Conservation (phyloP, 805 yeast genomes). For the Pichia ethanolica region DNA sequence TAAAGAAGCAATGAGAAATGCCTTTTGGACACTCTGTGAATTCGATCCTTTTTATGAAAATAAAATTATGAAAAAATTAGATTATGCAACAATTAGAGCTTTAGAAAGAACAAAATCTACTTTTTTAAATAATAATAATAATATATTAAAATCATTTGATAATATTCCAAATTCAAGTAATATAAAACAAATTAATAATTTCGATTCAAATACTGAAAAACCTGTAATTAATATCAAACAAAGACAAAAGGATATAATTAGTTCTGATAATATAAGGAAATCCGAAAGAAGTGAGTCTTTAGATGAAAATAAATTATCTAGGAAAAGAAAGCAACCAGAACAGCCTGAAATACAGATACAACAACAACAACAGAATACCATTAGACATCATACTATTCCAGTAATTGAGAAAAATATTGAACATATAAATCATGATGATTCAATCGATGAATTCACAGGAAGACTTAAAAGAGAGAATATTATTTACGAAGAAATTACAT, state of each 20-base stretch:
- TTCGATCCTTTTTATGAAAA: slow-evolving; percentile 49
- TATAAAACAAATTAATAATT: too few species aligned
- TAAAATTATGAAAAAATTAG: slow-evolving; percentile 30
- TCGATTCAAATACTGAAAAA: too few species aligned
- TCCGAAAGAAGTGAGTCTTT: not conserved
- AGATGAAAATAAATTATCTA: slow-evolving; percentile 8
- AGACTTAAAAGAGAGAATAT: slow-evolving; percentile 15
- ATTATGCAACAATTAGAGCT: slow-evolving; percentile 44
- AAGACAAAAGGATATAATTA: slow-evolving; percentile 7
- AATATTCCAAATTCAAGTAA: too few species aligned
- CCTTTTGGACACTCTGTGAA: slow-evolving; percentile 63
- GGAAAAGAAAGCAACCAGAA: slow-evolving; percentile 8
- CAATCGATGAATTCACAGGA: slow-evolving; percentile 16
- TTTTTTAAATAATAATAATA: slow-evolving; percentile 13
- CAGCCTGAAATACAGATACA: not conserved
- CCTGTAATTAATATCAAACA: too few species aligned
- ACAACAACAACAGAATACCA: slow-evolving; percentile 7
- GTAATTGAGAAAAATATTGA: not conserved
- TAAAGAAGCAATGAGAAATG: slow-evolving; percentile 62
- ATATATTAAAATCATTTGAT: not conserved
- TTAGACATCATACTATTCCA: slow-evolving; percentile 11
- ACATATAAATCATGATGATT: slow-evolving; percentile 6
- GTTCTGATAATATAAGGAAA: not conserved
- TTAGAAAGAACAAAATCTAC: slow-evolving; percentile 50
- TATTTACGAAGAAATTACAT: slow-evolving; percentile 19